These are phyloP conservation scores for Fusarium sp. DNA, from an alignment of 2,329 filamentous ascomycete species.

Conservation along the genomic window DNA sequence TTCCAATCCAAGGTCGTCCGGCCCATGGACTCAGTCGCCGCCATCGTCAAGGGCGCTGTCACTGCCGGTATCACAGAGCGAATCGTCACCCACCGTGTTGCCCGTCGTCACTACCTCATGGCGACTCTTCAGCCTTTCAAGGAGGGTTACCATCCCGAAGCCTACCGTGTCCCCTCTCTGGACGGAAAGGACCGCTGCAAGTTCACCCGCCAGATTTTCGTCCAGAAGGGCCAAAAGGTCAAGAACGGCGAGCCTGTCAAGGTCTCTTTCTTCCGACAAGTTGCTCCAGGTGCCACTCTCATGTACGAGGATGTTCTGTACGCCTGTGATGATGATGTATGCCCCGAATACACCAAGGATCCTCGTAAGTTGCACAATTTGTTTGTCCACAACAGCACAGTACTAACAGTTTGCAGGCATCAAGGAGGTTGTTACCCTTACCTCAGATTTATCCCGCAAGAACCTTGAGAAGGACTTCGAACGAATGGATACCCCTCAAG, in stretches of 20 bases:
- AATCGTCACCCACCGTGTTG: constrained; percentile 96
- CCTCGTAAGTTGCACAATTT: constrained; percentile 79
- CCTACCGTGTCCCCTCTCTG: constrained; percentile 95
- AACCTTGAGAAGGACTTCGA: constrained; percentile 99
- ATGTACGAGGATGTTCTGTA: constrained; percentile 99
- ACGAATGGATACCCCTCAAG: constrained; percentile 98
- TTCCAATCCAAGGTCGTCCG: constrained; percentile 98
- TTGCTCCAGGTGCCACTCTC: constrained; percentile 94
- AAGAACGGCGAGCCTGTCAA: constrained; percentile 99
- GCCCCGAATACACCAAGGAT: constrained; percentile 99
- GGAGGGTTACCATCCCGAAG: constrained; percentile 97
- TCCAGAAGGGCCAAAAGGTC: constrained; percentile 97
- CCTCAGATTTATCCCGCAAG: constrained; percentile 95
- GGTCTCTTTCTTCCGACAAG: constrained; percentile 98
- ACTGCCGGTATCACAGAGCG: constrained; percentile 98
- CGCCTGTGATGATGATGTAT: constrained; percentile 97
- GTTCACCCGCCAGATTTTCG: constrained; percentile 97
- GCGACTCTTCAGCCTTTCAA: constrained; percentile 98
- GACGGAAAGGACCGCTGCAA: constrained; percentile 99
- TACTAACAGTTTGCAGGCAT: constrained; percentile 74
- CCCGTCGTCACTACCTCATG: constrained; percentile 98
- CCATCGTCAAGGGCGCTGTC: constrained; percentile 98
- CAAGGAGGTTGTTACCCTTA: constrained; percentile 98
- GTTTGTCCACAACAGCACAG: neutral
- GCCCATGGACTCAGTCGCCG: constrained; percentile 98